phyloP scores from a whole-genome alignment of 129 eudicot genomes.

The Erigeron canadensis region DNA sequence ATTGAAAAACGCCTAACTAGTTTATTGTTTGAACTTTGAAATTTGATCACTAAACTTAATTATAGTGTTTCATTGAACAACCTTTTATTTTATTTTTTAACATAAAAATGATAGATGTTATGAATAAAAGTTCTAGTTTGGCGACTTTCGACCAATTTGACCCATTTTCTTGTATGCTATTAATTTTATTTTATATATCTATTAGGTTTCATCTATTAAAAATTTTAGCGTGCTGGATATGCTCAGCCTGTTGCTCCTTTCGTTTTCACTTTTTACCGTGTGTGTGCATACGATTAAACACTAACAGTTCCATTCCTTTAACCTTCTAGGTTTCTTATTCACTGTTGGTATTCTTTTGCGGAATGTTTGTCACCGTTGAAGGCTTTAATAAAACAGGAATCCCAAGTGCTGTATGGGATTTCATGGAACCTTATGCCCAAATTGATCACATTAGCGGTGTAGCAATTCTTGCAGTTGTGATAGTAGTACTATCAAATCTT shows the following conservation, averaged over 20 bases:
- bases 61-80: too few relatives aligned
- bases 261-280: neutral
- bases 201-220: neutral
- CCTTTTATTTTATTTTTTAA: too few relatives aligned
- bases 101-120: too few relatives aligned
- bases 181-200: neutral
- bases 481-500: constrained; percentile 74
- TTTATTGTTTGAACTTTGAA: too few relatives aligned
- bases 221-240: too few relatives aligned
- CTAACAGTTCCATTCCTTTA: constrained; percentile 6
- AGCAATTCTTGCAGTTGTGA: constrained; percentile 62
- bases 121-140: neutral
- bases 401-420: constrained; percentile 79
- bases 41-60: too few relatives aligned
- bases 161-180: neutral
- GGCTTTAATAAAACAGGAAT: constrained; percentile 91
- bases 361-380: constrained; percentile 89
- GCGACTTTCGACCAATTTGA: neutral
- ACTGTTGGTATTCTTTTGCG: constrained; percentile 84
- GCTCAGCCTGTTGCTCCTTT: neutral
- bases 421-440: constrained; percentile 77
- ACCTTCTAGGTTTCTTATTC: constrained; percentile 77
- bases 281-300: neutral
- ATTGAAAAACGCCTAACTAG: too few relatives aligned
- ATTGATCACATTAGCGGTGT: constrained; percentile 59